Conservation (phyloP, 495 filamentous ascomycete genomes). For the Lophiotrema nucula region DNA sequence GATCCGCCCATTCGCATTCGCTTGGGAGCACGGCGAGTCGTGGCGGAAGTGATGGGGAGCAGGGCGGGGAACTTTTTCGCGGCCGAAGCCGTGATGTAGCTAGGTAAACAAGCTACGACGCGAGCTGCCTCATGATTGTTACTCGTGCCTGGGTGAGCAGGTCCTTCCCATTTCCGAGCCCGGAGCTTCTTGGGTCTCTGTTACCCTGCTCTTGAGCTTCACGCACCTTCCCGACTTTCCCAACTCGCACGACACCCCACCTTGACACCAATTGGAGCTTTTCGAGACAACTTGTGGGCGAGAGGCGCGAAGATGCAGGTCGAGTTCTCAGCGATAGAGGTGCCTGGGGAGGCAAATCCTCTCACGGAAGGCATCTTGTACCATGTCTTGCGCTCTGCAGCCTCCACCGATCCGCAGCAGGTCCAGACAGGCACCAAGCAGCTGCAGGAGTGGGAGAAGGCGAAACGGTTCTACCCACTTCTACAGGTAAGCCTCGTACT, state of each 20-base stretch:
- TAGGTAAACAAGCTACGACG: slow-evolving; percentile 10
- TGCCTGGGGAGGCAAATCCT: slow-evolving; percentile 62
- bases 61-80: slow-evolving; percentile 7
- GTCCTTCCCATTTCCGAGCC: not conserved
- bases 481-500: slow-evolving; percentile 61
- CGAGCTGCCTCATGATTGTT: slow-evolving; percentile 5
- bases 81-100: not conserved
- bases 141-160: slow-evolving; percentile 18
- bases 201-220: not conserved
- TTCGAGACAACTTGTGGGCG: too few species aligned
- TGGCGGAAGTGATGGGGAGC: slow-evolving; percentile 12
- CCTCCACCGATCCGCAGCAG: slow-evolving; percentile 69
- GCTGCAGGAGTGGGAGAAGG: slow-evolving; percentile 79
- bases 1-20: not conserved
- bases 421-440: slow-evolving; percentile 79
- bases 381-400: slow-evolving; percentile 66
- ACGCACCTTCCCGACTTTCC: not conserved
- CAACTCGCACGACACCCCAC: not conserved
- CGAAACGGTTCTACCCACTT: slow-evolving; percentile 70
- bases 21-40: not conserved
- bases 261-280: not conserved
- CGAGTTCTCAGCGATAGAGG: slow-evolving; percentile 45
- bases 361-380: slow-evolving; percentile 66
- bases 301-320: too few species aligned
- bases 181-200: not conserved